Evolutionary conservation across 257 asterid species (phyloP).

Genomic region (Euphrasia confusa): DNA sequence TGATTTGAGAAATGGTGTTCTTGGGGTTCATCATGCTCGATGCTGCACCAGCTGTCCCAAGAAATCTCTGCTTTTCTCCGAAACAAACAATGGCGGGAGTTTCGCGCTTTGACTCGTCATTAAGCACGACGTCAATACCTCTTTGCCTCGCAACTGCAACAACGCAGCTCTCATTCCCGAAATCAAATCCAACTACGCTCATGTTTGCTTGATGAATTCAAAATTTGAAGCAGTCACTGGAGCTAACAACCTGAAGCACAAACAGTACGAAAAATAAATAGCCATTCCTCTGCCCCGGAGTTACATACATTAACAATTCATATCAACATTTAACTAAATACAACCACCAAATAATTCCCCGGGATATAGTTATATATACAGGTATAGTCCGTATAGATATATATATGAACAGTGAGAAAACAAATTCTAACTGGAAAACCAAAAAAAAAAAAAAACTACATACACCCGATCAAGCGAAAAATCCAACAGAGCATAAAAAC

Average conservation of each 20-base stretch:
- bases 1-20: conserved; percentile 78
- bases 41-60: conserved; percentile 95
- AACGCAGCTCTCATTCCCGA: conserved; percentile 83
- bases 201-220: conserved; percentile 39
- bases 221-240: conserved; percentile 7
- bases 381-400: no score
- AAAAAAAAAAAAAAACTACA: not conserved
- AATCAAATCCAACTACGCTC: conserved; percentile 96
- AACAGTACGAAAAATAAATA: not conserved
- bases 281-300: no score
- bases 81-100: conserved; percentile 89
- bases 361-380: not conserved
- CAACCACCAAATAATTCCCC: not conserved
- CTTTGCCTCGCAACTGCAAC: conserved; percentile 95
- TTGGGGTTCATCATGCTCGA: conserved; percentile 91
- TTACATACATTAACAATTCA: no score
- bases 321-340: not conserved
- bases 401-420: not conserved
- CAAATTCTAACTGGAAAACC: not conserved
- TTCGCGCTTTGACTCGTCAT: conserved; percentile 84
- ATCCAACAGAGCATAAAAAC: not conserved
- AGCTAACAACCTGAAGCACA: conserved; percentile 31
- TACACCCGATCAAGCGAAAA: not conserved
- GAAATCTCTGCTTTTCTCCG: conserved; percentile 89
- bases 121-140: conserved; percentile 90